Evolutionary conservation across 306 rosid species (phyloP), one percentile per base, ranked within the genome.

Genomic region (Acacia crassicarpa): DNA sequence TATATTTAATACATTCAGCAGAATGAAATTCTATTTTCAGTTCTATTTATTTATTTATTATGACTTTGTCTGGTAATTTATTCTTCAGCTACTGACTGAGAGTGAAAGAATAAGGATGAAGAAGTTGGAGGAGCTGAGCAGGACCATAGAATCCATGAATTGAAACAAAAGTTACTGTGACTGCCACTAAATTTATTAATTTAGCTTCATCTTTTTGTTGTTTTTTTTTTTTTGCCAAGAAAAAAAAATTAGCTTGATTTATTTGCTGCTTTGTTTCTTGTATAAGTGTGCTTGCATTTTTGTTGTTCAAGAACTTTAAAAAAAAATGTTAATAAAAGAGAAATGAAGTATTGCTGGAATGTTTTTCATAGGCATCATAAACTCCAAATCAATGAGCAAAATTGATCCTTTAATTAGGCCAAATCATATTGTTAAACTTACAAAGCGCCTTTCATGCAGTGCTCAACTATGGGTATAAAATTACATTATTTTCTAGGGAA

Each of bases 91-190:
- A 79, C 73, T 93, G 86, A 76, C 86, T 8, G 96, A 92, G 89
- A 93, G 98, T 87, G 99, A 95, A 82, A 86, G 82, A 81, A 61
- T 83, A 86, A 92, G 97, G 88, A 86, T 89, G 94, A 88, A 85
- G 79, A 93, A 93, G 86, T 86, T 95, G 58, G 96, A 92, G 87
- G 96, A 93, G 88, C 89, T 93, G 67, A 88, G 89, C 89, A 93
- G 87, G 88, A 89, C 62, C 59, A 70, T 90, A 44, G 91, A 91
- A 83, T 75, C 87, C 56, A 30, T 74, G 80, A 83, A 69, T 19
- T 81, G 54, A 85, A 80, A 76, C 82, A 73, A 72, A 66, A 66
- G 0, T 15, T 32, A 8, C 12, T 17, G 72, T 38, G 35, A n/a
- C n/a, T 12, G 8, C 40, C 19, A 6, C 19, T 27, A 6, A 62